Evolutionary conservation across 2,329 filamentous ascomycete genomes (phyloP).

Genomic region (Neoarthrinium moseri): DNA sequence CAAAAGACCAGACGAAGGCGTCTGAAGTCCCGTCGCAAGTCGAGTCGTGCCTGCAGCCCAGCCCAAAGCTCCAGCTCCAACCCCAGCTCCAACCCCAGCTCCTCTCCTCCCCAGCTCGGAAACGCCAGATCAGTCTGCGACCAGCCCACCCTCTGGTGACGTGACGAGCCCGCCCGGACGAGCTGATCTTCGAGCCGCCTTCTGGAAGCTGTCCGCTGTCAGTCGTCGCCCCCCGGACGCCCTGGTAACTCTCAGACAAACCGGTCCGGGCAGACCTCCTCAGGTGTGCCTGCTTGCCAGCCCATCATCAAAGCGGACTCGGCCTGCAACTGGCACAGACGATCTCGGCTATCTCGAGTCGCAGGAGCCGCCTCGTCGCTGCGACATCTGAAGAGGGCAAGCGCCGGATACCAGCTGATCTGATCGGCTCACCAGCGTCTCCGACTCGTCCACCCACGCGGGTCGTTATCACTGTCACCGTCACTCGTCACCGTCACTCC

Average conservation of each 20-base stretch:
- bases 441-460: neutral
- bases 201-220: constrained; percentile 5
- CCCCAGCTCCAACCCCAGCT: no score
- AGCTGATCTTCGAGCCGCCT: constrained; percentile 5
- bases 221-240: neutral
- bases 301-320: constrained; percentile 7
- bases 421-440: neutral
- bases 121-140: no score
- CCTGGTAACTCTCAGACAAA: constrained; percentile 2
- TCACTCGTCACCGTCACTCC: neutral
- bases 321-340: constrained; percentile 8
- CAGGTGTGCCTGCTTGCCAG: neutral
- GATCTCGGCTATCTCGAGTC: neutral
- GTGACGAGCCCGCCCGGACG: neutral
- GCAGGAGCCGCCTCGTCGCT: neutral
- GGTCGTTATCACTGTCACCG: neutral
- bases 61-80: no score
- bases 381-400: constrained; percentile 9
- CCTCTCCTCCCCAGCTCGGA: no score
- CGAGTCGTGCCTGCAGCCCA: no score
- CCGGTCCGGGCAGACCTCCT: neutral
- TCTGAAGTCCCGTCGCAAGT: constrained; percentile 10
- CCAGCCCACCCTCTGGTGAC: neutral
- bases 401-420: constrained; percentile 7
- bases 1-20: constrained; percentile 7